These are phyloP conservation scores for Quercus dentata DNA, from an alignment of 306 rosid species.

Conservation along the genomic window DNA sequence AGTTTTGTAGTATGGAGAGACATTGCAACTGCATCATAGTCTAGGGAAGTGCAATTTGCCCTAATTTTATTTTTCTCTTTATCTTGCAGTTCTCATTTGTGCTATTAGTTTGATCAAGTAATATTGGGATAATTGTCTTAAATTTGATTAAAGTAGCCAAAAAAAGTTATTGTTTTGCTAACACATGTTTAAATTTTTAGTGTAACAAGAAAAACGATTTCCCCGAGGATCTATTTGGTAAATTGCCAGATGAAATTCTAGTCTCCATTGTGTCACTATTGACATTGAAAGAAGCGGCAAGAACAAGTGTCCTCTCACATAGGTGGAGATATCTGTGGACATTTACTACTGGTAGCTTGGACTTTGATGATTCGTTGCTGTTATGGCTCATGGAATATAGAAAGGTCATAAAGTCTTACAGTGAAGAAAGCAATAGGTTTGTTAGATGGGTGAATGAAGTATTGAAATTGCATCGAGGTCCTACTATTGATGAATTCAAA, in stretches of 20 bases:
- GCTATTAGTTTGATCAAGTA: too few relatives aligned
- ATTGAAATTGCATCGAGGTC: not conserved
- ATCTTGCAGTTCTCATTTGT: too few relatives aligned
- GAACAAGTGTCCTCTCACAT: not conserved
- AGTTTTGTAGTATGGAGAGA: too few relatives aligned
- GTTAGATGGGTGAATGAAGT: not conserved
- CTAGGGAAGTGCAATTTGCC: too few relatives aligned
- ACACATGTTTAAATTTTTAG: too few relatives aligned
- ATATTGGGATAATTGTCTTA: too few relatives aligned
- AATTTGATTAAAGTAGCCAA: too few relatives aligned
- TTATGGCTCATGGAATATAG: not conserved
- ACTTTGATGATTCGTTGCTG: not conserved
- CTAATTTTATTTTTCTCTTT: too few relatives aligned
- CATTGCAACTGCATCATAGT: too few relatives aligned
- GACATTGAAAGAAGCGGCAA: not conserved
- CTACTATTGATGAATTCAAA: not conserved
- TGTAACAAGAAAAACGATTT: too few relatives aligned
- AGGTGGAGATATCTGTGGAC: not conserved
- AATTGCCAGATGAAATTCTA: not conserved
- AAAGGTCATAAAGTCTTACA: not conserved
- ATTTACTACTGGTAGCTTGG: not conserved
- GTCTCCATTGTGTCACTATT: not conserved
- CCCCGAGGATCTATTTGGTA: too few relatives aligned
- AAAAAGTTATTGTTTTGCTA: too few relatives aligned
- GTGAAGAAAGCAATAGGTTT: not conserved